Evolutionary conservation across 345 rosid genomes (phyloP).

Genomic region (Aquilaria yunnanensis): DNA sequence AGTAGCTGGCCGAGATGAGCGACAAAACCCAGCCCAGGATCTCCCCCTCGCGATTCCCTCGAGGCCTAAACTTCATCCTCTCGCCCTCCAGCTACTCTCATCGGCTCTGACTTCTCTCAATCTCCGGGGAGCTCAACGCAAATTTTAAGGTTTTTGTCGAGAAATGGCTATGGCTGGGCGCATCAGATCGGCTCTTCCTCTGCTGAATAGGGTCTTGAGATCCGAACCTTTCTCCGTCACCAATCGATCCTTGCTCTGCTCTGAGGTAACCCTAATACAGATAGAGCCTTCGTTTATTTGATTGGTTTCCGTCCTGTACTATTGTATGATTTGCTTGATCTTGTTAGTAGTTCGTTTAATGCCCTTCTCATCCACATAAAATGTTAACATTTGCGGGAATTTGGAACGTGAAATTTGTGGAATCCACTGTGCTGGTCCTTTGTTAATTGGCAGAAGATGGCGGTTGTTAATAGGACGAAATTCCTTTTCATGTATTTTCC

Average conservation of each 20-base stretch:
- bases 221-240: constrained; percentile 34
- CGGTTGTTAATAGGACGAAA: too few species aligned
- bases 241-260: constrained; percentile 32
- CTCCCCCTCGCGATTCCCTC: not conserved
- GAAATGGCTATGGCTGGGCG: constrained; percentile 61
- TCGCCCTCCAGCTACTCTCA: too few species aligned
- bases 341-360: not conserved
- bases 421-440: too few species aligned
- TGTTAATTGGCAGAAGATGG: too few species aligned
- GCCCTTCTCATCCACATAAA: not conserved
- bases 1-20: not conserved
- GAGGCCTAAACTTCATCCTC: too few species aligned
- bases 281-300: not conserved
- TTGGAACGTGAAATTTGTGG: too few species aligned
- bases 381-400: not conserved
- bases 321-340: not conserved
- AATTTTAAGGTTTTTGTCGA: constrained; percentile 35
- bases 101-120: constrained; percentile 1
- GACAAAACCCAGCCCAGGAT: not conserved
- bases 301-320: not conserved
- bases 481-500: not conserved
- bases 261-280: constrained; percentile 37
- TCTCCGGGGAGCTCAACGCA: not conserved
- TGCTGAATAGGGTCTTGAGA: constrained; percentile 33
- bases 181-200: constrained; percentile 61